Conservation (phyloP, 371 early-diverging fungal species). For the Gilbertella persicaria region DNA sequence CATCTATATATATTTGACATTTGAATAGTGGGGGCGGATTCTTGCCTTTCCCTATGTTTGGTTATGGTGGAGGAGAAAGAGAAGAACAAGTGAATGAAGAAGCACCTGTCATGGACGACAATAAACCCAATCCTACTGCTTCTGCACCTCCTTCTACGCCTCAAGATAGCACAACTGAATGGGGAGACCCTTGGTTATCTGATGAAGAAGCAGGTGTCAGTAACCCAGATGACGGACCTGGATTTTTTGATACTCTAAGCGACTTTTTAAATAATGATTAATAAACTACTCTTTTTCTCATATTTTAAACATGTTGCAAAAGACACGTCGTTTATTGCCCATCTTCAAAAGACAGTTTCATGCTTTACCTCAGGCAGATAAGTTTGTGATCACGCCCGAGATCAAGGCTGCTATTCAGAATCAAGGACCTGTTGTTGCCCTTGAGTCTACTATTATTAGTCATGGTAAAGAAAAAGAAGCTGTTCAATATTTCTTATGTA, state of each 20-base stretch:
- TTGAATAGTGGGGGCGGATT: constrained; percentile 40
- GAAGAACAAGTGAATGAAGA: too few species aligned
- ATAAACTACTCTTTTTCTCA: constrained; percentile 8
- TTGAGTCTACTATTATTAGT: constrained; percentile 93
- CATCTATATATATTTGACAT: too few species aligned
- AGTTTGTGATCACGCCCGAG: constrained; percentile 34
- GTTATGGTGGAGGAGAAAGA: constrained; percentile 35
- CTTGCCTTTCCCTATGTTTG: constrained; percentile 51
- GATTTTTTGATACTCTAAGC: constrained; percentile 23
- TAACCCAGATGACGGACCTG: constrained; percentile 31
- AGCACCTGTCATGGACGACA: not conserved
- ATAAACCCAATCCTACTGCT: constrained; percentile 3
- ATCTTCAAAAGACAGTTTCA: constrained; percentile 7
- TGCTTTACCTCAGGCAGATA: constrained; percentile 5
- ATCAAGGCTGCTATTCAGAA: constrained; percentile 62
- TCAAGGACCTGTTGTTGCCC: constrained; percentile 83
- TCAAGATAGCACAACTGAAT: constrained; percentile 26
- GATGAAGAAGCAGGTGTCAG: constrained; percentile 49
- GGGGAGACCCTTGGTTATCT: constrained; percentile 41
- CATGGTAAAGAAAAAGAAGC: constrained; percentile 63
- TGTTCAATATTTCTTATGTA: not conserved
- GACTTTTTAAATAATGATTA: constrained; percentile 28
- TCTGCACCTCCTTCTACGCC: constrained; percentile 9
- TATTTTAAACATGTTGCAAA: not conserved
- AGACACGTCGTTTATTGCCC: constrained; percentile 1